These are phyloP conservation scores for Agaricus bisporus DNA, from an alignment of 768 basidiomycete genomes.

Conservation along the genomic window DNA sequence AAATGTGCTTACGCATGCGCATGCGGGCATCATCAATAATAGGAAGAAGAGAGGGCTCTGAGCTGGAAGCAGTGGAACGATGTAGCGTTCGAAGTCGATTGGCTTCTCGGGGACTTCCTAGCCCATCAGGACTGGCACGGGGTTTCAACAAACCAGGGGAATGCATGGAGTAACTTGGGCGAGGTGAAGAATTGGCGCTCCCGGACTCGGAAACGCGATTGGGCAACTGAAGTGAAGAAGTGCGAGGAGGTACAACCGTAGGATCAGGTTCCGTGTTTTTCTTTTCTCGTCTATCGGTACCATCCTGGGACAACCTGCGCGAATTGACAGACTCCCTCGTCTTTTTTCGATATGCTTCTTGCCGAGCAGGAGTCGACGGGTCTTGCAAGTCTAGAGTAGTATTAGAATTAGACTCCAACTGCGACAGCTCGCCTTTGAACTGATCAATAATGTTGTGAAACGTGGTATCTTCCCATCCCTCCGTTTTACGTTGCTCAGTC, in stretches of 20 bases:
- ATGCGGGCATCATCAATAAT: constrained; percentile 41
- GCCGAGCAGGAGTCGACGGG: constrained; percentile 53
- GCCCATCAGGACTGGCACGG: constrained; percentile 28
- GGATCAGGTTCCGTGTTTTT: constrained; percentile 17
- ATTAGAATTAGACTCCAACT: constrained; percentile 51
- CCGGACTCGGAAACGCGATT: constrained; percentile 21
- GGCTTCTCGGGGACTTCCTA: constrained; percentile 17
- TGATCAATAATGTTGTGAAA: constrained; percentile 63
- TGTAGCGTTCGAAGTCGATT: constrained; percentile 56
- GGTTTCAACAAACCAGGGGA: constrained; percentile 38
- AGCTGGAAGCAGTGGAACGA: constrained; percentile 69
- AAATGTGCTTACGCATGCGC: constrained; percentile 30
- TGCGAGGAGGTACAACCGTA: constrained; percentile 43
- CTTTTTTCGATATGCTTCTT: constrained; percentile 29
- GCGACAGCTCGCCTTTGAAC: constrained; percentile 66
- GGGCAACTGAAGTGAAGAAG: constrained; percentile 40
- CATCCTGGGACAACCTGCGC: constrained; percentile 15
- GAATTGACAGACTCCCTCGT: constrained; percentile 25
- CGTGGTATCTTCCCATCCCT: constrained; percentile 31
- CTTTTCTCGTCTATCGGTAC: constrained; percentile 13
- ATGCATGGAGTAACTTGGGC: constrained; percentile 26
- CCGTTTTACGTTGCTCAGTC: constrained; percentile 14
- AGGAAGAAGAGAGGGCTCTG: constrained; percentile 75
- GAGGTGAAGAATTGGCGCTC: constrained; percentile 20
- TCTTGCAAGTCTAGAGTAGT: constrained; percentile 58